Evolutionary conservation across 2,329 filamentous ascomycete species (phyloP), one percentile per base, ranked within the genome.

Genomic region (Acrocalymma vagum): DNA sequence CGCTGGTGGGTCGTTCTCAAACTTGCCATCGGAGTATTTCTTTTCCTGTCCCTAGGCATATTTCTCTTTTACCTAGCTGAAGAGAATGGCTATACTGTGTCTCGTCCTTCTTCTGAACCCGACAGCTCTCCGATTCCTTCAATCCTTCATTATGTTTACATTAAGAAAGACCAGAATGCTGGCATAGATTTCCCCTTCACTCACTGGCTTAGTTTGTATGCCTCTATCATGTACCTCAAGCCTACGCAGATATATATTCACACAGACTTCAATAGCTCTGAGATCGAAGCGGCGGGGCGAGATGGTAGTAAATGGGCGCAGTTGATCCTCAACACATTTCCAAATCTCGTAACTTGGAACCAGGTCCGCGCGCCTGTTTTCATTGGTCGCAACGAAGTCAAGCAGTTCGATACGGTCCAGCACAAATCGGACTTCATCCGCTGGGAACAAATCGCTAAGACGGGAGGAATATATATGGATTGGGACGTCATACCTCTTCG

Each of bases 381-480:
- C 20, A 35, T 45, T 10, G 42, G 45, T 4, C 33, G 37, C 5
- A 54, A 50, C 18, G 38, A 49, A 3, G 34, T 38, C 35, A 23
- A 33, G 17, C 40, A 17, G 16, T 45, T 57, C 40, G 20, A 26
- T 6, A 36, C 45, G 2, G 48, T 55, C 21, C 42, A 57, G 29
- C 51, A 53, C 44, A 57, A 59, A 24, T 55, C 53, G 5, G 53
- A 55, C 26, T 59, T 57, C 15, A 37, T 59, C 11, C 45, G 55
- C 2, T 51, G 48, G 46, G 46, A 56, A 8, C 17, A 34, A 4
- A 50, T 59, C 13, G 28, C n/a, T n/a, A 27, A 42, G 5, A 33
- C 15, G 6, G 51, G 55, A 9, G 51, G 53, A 9, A 42, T 59
- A 22, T 59, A 59, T 23, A 28, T 59, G 26, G 51, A 57, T 33